Evolutionary conservation across 106 monocot genomes (phyloP), one percentile per base, ranked within the genome.

Genomic region (Apostasia shenzhenica): DNA sequence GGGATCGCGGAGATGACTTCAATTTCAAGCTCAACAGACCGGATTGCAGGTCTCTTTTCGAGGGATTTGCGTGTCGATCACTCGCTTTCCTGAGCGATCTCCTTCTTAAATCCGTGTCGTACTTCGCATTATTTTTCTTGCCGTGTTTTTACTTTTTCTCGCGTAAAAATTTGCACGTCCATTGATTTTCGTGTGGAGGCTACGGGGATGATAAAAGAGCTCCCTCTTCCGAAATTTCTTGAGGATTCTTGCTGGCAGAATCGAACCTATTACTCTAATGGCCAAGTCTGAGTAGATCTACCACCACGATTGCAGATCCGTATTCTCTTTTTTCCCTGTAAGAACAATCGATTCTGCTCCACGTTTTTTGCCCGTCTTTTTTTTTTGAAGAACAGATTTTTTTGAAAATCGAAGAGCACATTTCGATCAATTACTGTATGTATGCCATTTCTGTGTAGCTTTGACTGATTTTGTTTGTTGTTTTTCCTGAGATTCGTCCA

Each of bases 1-100:
- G 70, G 45, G 57, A 65, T 82, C 68, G 85, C 73, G 26, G 58
- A 73, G 85, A 85, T 66, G 85, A 86, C 75, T 76, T 14, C 0
- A 81, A 39, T 54, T 81, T 85, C 85, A 86, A 82, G 85, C 85
- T 86, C 85, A 86, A 86, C 83, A 86, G 83, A 86, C 82, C 89
- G 76, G 50, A 89, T 82, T 55, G 52, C 85, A 85, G 76, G 70
- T 75, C 85, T 75, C 67, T 75, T 56, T 11, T 69, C 10, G 75
- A 77, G 71, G 41, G 79, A 72, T 82, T 68, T 89, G 85, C 67
- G 70, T 89, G 89, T 71, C 85, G 89, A 89, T 66, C 11, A 67
- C 38, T 85, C 89, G 85, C 85, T 89, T 85, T 84, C 54, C 87
- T 72, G 87, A 87, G 87, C 87, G 66, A 59, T 80, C 73, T 38